Evolutionary conservation across 2,329 filamentous ascomycete species (phyloP), one percentile per base, ranked within the genome.

Genomic region (Salinomyces thailandicus): DNA sequence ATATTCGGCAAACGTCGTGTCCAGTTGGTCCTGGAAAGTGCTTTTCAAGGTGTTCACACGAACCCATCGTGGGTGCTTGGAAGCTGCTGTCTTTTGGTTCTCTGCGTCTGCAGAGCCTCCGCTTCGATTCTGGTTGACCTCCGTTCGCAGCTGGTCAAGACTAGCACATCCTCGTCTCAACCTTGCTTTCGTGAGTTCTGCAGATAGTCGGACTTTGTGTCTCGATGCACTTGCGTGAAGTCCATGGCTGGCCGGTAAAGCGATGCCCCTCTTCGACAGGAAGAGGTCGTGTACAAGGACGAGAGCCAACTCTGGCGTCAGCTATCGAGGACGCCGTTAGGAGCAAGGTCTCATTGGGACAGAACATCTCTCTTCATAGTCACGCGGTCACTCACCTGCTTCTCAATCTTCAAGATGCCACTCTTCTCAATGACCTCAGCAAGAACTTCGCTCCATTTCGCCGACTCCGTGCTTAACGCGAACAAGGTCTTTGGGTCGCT

Each of bases 361-460:
- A n/a, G n/a, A n/a, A n/a, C n/a, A n/a, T n/a, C n/a, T n/a, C n/a
- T n/a, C n/a, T n/a, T n/a, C n/a, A n/a, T n/a, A n/a, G n/a, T n/a
- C n/a, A n/a, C n/a, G n/a, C n/a, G 19, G 17, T 24, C 11, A 47
- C 63, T 47, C 58, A 91, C 87, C 76, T 93, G 94, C 46, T 76
- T 79, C 66, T 98, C 91, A 7, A 78, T 63, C n/a, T 72, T 71
- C 22, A 96, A 64, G 22, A 96, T 64, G 3, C 77, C 80, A 1
- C 85, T 73, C 46, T 72, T 76, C 49, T 95, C 85, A 53, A 98
- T 76, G n/a, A 95, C 80, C 53, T 94, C 86, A 52, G 85, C 85
- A 32, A 98, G 64, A 2, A 95, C 70, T 3, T 68, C 59, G 50
- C 87, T 91, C 85, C 89, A 95, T 76, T 94, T 96, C 48, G 81